A percentile compares a stretch with the other conserved stretches of the same genome.
Conservation (phyloP, 768 basidiomycete genomes). For the Tylopilus rubrobrunneus region DNA sequence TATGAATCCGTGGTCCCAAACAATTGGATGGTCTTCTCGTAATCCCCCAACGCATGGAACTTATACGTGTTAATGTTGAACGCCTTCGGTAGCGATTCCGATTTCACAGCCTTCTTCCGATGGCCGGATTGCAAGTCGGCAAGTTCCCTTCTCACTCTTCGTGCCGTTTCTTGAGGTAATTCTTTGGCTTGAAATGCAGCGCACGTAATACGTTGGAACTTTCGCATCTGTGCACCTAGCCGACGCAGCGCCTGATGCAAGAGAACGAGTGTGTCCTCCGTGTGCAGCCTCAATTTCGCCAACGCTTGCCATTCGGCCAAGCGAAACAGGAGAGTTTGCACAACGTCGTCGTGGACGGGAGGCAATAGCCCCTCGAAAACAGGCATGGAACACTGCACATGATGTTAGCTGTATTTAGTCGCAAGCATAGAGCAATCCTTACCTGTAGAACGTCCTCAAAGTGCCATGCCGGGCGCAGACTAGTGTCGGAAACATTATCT, state of each 20-base stretch:
- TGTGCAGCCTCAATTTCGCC: too few relatives aligned
- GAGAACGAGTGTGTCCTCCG: not conserved
- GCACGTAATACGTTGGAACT: too few relatives aligned
- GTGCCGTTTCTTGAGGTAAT: not conserved
- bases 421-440: too few relatives aligned
- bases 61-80: too few relatives aligned
- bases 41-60: constrained; percentile 25
- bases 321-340: too few relatives aligned
- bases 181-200: not conserved
- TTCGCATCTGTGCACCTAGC: too few relatives aligned
- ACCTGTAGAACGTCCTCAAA: constrained; percentile 17
- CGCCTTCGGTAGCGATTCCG: too few relatives aligned
- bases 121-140: too few relatives aligned
- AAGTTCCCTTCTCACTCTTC: not conserved
- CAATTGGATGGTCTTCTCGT: constrained; percentile 9
- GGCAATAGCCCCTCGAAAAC: constrained; percentile 36
- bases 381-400: not conserved
- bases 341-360: constrained; percentile 14
- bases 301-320: too few relatives aligned
- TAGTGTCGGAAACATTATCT: constrained; percentile 26
- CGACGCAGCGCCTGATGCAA: not conserved
- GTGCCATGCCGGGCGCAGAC: constrained; percentile 20
- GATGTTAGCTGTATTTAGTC: too few relatives aligned
- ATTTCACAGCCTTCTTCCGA: too few relatives aligned
- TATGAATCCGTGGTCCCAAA: too few relatives aligned